Percentiles rank a stretch among this genome's conserved stretches.
Conservation (phyloP, 1,139 yeast genomes). For the Ashbya aceris region DNA sequence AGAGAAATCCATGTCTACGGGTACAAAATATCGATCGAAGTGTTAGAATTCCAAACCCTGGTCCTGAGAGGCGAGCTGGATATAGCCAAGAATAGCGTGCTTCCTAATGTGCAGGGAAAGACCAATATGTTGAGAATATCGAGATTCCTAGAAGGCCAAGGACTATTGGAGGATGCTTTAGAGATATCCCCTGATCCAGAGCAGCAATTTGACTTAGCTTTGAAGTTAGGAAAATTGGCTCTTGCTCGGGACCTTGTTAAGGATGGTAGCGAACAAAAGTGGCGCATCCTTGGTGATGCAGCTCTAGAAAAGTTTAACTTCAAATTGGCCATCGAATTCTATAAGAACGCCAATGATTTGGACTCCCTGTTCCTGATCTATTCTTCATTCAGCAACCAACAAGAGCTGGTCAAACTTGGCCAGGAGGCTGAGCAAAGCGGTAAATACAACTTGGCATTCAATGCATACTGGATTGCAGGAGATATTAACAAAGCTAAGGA, state of each 20-base stretch:
- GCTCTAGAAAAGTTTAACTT: conserved; percentile 74
- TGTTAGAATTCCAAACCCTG: conserved; percentile 89
- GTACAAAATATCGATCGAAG: conserved; percentile 73
- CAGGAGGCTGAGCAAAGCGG: conserved; percentile 58
- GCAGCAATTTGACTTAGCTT: conserved; percentile 76
- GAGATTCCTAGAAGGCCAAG: conserved; percentile 90
- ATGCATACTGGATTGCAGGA: conserved; percentile 82
- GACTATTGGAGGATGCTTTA: conserved; percentile 72
- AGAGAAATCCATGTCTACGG: conserved; percentile 79
- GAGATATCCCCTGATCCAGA: conserved; percentile 76
- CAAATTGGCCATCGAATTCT: conserved; percentile 72
- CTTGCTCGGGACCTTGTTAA: conserved; percentile 69
- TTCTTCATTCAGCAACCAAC: conserved; percentile 67
- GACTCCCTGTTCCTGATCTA: conserved; percentile 75
- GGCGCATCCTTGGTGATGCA: conserved; percentile 89
- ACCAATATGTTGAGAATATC: conserved; percentile 74
- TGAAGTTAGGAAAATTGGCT: conserved; percentile 55
- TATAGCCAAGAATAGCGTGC: conserved; percentile 53
- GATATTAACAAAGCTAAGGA: conserved; percentile 56
- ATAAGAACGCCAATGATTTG: conserved; percentile 69
- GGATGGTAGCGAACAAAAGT: conserved; percentile 55
- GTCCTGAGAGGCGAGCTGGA: conserved; percentile 90
- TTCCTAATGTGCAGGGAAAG: conserved; percentile 53
- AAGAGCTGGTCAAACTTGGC: conserved; percentile 54
- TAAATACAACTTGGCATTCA: conserved; percentile 83